Conservation (phyloP, 1,139 yeast genomes). For the Petasospora fabianii region DNA sequence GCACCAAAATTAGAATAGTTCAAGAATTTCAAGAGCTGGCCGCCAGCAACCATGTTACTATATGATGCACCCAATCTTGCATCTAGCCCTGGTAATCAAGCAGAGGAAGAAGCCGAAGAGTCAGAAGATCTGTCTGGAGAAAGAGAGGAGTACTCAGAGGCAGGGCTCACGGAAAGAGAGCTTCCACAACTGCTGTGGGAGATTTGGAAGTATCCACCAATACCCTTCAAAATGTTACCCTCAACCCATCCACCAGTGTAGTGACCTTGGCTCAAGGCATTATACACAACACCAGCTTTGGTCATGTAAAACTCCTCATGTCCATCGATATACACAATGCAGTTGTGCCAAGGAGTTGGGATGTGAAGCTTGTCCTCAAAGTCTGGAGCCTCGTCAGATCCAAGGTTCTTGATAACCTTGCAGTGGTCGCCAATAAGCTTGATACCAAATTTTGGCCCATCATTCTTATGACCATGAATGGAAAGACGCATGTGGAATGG, state of each 20-base stretch:
- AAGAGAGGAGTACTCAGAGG: no score
- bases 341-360: slow-evolving; percentile 67
- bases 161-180: no score
- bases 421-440: slow-evolving; percentile 46
- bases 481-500: slow-evolving; percentile 59
- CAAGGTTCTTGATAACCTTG: slow-evolving; percentile 35
- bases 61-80: no score
- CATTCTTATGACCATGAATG: slow-evolving; percentile 56
- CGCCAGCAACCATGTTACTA: no score
- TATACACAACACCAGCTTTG: slow-evolving; percentile 32
- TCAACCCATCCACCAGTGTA: slow-evolving; percentile 12
- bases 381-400: slow-evolving; percentile 32
- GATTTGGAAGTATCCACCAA: slow-evolving; percentile 13
- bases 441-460: slow-evolving; percentile 58
- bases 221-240: slow-evolving; percentile 8
- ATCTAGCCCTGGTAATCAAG: no score
- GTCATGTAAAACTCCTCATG: slow-evolving; percentile 30
- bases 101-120: no score
- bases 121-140: no score
- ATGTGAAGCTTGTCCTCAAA: slow-evolving; percentile 52
- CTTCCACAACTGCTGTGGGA: neutral
- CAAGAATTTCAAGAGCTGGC: no score
- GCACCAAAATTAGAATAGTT: no score
- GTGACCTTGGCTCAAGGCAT: slow-evolving; percentile 28
- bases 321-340: slow-evolving; percentile 43